These are phyloP conservation scores for Pestalotiopsis fici DNA, from an alignment of 2,329 filamentous ascomycete species.

Conservation along the genomic window DNA sequence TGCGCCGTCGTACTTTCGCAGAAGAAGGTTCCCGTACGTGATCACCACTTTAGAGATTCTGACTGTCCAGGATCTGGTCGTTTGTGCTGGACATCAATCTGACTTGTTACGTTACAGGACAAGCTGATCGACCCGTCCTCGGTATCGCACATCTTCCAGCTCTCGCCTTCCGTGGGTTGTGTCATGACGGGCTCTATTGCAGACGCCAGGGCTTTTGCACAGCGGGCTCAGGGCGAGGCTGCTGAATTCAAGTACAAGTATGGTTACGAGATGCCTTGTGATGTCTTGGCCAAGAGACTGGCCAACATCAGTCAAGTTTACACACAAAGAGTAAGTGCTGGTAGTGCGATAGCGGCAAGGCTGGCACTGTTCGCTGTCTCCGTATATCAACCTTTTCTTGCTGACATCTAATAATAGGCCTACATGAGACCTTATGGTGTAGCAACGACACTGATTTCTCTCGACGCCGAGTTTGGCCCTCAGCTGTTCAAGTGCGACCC, in stretches of 20 bases:
- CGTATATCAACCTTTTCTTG: not conserved
- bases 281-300: slow-evolving; percentile 92
- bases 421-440: slow-evolving; percentile 98
- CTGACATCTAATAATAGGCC: slow-evolving; percentile 53
- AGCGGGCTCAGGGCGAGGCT: slow-evolving; percentile 90
- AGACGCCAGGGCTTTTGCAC: slow-evolving; percentile 90
- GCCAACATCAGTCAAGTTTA: slow-evolving; percentile 99
- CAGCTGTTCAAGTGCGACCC: slow-evolving; percentile 99
- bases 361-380: not conserved
- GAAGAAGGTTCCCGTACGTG: slow-evolving; percentile 96
- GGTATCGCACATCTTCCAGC: slow-evolving; percentile 95
- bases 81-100: slow-evolving; percentile 27
- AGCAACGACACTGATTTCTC: slow-evolving; percentile 89
- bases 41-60: slow-evolving; percentile 14
- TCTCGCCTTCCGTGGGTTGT: slow-evolving; percentile 94
- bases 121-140: slow-evolving; percentile 98
- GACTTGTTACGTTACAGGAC: slow-evolving; percentile 61
- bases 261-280: slow-evolving; percentile 99
- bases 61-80: slow-evolving; percentile 19
- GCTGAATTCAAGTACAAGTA: slow-evolving; percentile 98
- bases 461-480: slow-evolving; percentile 89
- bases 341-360: not conserved
- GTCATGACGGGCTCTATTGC: slow-evolving; percentile 99
- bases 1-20: slow-evolving; percentile 97
- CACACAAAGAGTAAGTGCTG: slow-evolving; percentile 77